Conservation (phyloP, 345 rosid genomes). For the Dipteronia dyeriana region DNA sequence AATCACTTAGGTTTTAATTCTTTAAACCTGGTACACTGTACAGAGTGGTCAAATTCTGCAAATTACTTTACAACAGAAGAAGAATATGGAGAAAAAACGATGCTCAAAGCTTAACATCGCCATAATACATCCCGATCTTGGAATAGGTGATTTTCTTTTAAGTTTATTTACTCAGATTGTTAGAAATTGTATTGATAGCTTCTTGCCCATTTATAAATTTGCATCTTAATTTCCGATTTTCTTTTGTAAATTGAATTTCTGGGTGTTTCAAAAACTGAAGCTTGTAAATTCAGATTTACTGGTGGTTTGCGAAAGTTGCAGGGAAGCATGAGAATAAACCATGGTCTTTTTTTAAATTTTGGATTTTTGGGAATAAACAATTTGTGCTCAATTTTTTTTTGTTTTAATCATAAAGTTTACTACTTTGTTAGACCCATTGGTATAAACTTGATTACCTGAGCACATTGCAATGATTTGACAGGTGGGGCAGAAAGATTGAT, state of each 20-base stretch:
- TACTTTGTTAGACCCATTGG: neutral
- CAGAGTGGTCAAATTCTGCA: neutral
- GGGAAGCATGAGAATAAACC: no score
- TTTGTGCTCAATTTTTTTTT: no score
- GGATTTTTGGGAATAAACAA: no score
- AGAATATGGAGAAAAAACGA: slow-evolving; percentile 41
- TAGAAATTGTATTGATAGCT: neutral
- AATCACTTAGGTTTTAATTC: no score
- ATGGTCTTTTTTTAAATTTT: no score
- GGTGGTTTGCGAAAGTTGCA: no score
- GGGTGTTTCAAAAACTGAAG: no score
- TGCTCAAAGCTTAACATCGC: slow-evolving; percentile 66
- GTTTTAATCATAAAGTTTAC: neutral
- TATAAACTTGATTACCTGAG: neutral
- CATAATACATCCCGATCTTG: slow-evolving; percentile 87
- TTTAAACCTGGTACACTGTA: no score
- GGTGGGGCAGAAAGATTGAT: slow-evolving; percentile 97
- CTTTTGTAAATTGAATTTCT: neutral
- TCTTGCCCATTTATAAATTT: neutral
- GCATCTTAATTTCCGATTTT: neutral
- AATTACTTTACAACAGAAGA: neutral
- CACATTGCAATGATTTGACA: slow-evolving; percentile 21
- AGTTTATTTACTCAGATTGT: neutral
- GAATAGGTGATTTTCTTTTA: slow-evolving; percentile 51
- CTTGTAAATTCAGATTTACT: no score